phyloP scores from a whole-genome alignment of 176 grass and related monocot genomes.

The Panicum miliaceum region DNA sequence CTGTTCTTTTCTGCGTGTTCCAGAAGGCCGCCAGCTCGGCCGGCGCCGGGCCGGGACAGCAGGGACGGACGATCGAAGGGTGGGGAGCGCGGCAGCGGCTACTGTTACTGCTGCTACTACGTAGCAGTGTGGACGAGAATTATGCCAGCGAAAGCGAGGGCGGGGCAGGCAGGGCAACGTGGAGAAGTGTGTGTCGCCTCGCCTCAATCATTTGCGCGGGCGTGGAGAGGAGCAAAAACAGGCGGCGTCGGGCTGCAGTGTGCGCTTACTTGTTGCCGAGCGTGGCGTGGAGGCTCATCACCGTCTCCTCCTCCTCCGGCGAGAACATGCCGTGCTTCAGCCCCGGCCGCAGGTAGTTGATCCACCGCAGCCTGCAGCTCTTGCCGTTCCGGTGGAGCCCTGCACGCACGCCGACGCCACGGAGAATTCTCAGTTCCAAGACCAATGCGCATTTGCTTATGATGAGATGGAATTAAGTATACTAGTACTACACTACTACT shows the following conservation, averaged over 20 bases:
- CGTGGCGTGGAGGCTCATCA: constrained; percentile 78
- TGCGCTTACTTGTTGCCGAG: constrained; percentile 93
- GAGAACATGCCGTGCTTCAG: constrained; percentile 83
- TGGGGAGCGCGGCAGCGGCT: not conserved
- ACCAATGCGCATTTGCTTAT: constrained; percentile 16
- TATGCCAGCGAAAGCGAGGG: constrained; percentile 21
- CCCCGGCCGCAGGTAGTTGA: constrained; percentile 83
- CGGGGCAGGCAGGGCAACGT: constrained; percentile 23
- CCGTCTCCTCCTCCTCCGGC: constrained; percentile 73
- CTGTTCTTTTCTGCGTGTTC: not conserved
- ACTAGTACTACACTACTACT: not conserved
- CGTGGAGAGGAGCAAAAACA: not conserved
- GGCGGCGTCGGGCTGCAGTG: not conserved
- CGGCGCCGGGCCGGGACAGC: constrained; percentile 27
- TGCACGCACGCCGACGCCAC: not conserved
- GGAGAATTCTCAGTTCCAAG: not conserved
- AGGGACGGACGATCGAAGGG: constrained; percentile 34
- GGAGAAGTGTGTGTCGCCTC: constrained; percentile 33
- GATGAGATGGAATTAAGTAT: not conserved
- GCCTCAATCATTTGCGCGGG: constrained; percentile 54
- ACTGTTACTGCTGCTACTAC: not conserved
- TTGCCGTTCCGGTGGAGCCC: constrained; percentile 72
- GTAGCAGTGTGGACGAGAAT: constrained; percentile 17
- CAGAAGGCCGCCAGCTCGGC: constrained; percentile 48
- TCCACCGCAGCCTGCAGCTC: constrained; percentile 77